These are phyloP conservation scores for Clitopilus hobsonii DNA, from an alignment of 768 basidiomycete genomes.

Conservation along the genomic window DNA sequence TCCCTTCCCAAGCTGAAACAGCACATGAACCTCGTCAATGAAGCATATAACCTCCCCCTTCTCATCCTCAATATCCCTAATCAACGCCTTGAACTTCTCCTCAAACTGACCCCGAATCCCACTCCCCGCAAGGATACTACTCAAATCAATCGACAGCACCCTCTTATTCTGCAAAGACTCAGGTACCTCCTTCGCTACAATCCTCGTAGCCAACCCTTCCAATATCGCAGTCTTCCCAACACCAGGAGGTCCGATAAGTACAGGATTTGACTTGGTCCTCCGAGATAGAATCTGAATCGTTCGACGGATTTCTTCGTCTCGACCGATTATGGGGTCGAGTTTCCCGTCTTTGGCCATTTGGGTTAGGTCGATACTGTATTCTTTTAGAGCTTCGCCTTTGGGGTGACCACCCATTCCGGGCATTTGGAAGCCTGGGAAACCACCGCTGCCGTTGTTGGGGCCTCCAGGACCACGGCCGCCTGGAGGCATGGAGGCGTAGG, in stretches of 20 bases:
- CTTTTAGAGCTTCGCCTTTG: constrained; percentile 84
- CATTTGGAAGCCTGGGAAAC: constrained; percentile 41
- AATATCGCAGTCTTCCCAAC: constrained; percentile 93
- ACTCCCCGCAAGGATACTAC: constrained; percentile 83
- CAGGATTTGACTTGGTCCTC: constrained; percentile 89
- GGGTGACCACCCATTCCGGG: constrained; percentile 57
- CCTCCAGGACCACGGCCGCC: neutral
- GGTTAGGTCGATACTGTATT: constrained; percentile 82
- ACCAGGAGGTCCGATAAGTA: constrained; percentile 82
- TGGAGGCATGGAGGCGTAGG: neutral
- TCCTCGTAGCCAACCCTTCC: constrained; percentile 84
- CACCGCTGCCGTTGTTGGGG: neutral
- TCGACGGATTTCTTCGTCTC: constrained; percentile 87
- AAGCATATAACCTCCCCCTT: constrained; percentile 84
- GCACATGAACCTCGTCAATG: constrained; percentile 87
- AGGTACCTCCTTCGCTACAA: constrained; percentile 86
- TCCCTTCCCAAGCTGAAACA: constrained; percentile 86
- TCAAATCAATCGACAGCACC: constrained; percentile 83
- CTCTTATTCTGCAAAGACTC: constrained; percentile 88
- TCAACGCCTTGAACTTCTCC: constrained; percentile 85
- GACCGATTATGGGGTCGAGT: constrained; percentile 85
- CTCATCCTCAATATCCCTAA: constrained; percentile 89
- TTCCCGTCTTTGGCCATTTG: constrained; percentile 81
- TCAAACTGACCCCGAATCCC: constrained; percentile 92
- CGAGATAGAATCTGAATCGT: constrained; percentile 90